Evolutionary conservation across 2,329 filamentous ascomycete genomes (phyloP), one percentile per base, ranked within the genome.

Genomic region (Calonectria honghensis): DNA sequence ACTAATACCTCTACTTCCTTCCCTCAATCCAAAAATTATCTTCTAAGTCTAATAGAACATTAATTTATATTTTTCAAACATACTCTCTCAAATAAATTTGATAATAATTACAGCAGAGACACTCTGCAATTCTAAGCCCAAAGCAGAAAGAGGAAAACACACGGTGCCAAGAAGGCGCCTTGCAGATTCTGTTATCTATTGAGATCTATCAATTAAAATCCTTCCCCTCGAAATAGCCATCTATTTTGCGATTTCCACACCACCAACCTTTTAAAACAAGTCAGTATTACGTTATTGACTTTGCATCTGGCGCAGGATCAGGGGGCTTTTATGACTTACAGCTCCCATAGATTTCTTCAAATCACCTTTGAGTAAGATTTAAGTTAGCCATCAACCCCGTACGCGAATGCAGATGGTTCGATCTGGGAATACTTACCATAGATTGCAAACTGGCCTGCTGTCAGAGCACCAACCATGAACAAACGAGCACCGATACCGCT

Each of bases 381-480:
- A 0, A 4, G 57, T 39, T 29, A 61, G 57, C 32, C 6, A 27
- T 61, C 57, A 37, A 27, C 18, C 5, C 24, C 35, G 24, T 4
- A 27, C 27, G 5, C 16, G 18, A 20, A 24, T 24, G 24, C 24
- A 24, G 24, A 24, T 24, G 24, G 14, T n/a, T 35, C 3, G 11
- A 14, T 37, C 13, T 16, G 4, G 6, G 7, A 16, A 39, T 61
- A 6, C 57, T 61, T 39, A 27, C 57, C 57, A 24, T 61, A 61
- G 35, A 61, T 61, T 39, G 57, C 57, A 27, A 61, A 61, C 24
- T 61, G 57, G 11, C 57, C 57, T 7, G 57, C 57, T 4, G 57
- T 61, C n/a, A 61, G n/a, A 39, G 57, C 57, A n/a, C 57, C 57
- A 61, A 61, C 57, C 57, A 61, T 61, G 57, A 61, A 39, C 11